Evolutionary conservation across 352 stramenopile species (phyloP).

Genomic region (Thalassiosira oceanica): DNA sequence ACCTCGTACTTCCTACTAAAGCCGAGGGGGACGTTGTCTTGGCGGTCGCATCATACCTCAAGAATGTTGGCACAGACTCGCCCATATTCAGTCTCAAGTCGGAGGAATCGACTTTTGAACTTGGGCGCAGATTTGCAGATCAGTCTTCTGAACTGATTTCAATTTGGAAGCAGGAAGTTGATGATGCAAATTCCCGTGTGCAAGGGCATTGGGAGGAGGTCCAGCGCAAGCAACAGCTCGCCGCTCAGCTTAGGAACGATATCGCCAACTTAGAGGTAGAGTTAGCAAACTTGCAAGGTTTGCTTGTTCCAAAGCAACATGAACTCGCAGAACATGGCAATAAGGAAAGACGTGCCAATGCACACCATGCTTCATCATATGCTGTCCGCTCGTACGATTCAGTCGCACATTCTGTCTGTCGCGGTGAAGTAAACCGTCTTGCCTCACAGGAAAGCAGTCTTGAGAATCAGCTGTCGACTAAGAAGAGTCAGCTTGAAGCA

Average conservation of each 20-base stretch:
- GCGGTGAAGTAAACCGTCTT: neutral
- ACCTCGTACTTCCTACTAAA: slow-evolving; percentile 42
- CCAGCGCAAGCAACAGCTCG: slow-evolving; percentile 35
- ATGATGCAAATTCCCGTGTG: slow-evolving; percentile 23
- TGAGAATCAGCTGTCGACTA: slow-evolving; percentile 15
- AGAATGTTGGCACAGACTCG: slow-evolving; percentile 13
- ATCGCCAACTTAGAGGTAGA: slow-evolving; percentile 22
- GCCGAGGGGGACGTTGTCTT: slow-evolving; percentile 27
- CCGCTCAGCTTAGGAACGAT: slow-evolving; percentile 10
- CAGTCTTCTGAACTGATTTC: slow-evolving; percentile 17
- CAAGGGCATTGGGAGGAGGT: slow-evolving; percentile 44
- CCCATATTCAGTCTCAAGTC: slow-evolving; percentile 45
- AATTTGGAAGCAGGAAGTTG: slow-evolving; percentile 30
- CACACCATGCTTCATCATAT: neutral
- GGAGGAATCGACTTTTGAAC: slow-evolving; percentile 32
- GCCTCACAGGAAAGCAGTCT: slow-evolving; percentile 7
- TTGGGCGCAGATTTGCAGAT: slow-evolving; percentile 18
- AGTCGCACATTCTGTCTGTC: too few species aligned
- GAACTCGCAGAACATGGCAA: slow-evolving; percentile 25
- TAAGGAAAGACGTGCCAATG: neutral
- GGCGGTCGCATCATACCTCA: slow-evolving; percentile 26
- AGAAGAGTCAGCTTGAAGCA: slow-evolving; percentile 7
- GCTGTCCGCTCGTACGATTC: too few species aligned
- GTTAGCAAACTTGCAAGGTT: slow-evolving; percentile 3
- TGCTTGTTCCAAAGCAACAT: neutral